Percentiles rank a stretch among this genome's conserved stretches.
Conservation (phyloP, 2,329 filamentous ascomycete genomes). For the Thermothelomyces thermophilus region DNA sequence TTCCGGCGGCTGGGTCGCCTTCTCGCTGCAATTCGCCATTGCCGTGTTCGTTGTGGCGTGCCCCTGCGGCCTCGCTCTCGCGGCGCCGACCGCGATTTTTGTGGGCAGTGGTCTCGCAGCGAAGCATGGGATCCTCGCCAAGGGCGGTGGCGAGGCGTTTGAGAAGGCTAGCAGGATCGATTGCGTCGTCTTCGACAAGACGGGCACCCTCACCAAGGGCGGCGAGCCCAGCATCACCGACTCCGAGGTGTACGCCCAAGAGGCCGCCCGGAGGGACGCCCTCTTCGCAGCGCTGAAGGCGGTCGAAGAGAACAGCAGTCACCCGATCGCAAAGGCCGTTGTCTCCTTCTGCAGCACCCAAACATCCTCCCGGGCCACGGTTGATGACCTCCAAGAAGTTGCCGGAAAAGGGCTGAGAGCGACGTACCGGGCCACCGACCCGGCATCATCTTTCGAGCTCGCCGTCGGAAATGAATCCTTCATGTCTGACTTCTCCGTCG, state of each 20-base stretch:
- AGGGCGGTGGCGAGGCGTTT: constrained; percentile 79
- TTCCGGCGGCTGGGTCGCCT: constrained; percentile 61
- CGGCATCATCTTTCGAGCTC: constrained; percentile 40
- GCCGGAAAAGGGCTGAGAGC: constrained; percentile 66
- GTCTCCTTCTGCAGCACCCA: constrained; percentile 51
- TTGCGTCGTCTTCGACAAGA: constrained; percentile 83
- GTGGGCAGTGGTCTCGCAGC: constrained; percentile 76
- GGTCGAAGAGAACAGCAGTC: constrained; percentile 65
- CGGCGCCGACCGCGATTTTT: constrained; percentile 80
- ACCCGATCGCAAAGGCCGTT: constrained; percentile 67
- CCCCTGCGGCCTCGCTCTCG: constrained; percentile 75
- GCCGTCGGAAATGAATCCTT: constrained; percentile 68
- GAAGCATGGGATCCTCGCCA: constrained; percentile 71
- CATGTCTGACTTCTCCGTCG: constrained; percentile 46
- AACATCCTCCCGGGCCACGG: constrained; percentile 27
- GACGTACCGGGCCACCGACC: constrained; percentile 33
- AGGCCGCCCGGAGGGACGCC: constrained; percentile 24
- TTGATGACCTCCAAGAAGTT: constrained; percentile 54
- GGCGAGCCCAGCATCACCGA: constrained; percentile 65
- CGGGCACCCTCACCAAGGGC: constrained; percentile 69
- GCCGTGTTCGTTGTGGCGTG: constrained; percentile 83
- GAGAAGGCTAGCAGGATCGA: constrained; percentile 74
- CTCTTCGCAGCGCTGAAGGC: constrained; percentile 51
- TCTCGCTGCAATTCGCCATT: constrained; percentile 76
- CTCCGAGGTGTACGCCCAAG: constrained; percentile 35